A percentile compares a stretch with the other conserved stretches of the same genome.
phyloP scores from a whole-genome alignment of 441 rosid genomes.

The Hura crepitans region DNA sequence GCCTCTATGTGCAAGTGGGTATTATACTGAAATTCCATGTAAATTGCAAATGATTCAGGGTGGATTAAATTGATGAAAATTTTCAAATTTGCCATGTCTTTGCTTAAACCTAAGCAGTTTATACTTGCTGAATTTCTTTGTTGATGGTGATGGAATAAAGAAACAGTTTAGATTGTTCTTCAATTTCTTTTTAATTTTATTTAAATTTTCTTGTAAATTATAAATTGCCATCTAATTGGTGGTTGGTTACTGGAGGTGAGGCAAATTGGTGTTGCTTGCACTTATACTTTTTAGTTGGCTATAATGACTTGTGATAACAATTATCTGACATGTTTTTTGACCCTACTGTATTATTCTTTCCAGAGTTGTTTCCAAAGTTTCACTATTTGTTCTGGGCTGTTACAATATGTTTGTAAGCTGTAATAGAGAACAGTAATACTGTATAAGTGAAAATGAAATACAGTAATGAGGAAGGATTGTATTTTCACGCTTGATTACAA shows the following conservation, averaged over 20 bases:
- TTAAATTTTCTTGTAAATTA: neutral
- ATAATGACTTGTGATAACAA: neutral
- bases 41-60: neutral
- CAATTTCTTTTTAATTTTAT: neutral
- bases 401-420: neutral
- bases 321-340: neutral
- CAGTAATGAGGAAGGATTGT: neutral
- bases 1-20: constrained; percentile 3
- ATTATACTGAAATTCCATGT: neutral
- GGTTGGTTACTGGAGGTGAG: neutral
- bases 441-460: neutral
- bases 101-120: neutral
- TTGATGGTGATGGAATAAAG: neutral
- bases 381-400: neutral
- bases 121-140: neutral
- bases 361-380: neutral
- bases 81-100: neutral
- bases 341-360: neutral
- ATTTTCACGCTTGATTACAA: too few species aligned
- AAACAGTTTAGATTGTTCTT: neutral
- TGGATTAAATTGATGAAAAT: neutral
- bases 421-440: neutral
- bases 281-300: too few species aligned
- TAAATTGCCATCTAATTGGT: neutral
- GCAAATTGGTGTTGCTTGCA: neutral